Evolutionary conservation across 768 basidiomycete species (phyloP).

Genomic region (Guyanaporus albipodus): DNA sequence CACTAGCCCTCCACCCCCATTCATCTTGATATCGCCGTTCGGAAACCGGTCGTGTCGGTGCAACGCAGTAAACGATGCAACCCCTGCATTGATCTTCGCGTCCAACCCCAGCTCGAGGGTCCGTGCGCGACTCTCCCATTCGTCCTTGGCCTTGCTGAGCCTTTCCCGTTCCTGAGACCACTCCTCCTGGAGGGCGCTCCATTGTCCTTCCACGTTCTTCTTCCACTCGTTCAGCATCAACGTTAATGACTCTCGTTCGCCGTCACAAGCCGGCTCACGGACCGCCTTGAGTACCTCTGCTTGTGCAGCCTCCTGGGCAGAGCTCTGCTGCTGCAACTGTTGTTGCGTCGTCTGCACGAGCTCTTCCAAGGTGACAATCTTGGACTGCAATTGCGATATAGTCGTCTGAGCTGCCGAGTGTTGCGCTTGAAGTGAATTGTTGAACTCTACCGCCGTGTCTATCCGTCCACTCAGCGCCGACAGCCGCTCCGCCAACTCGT

Average conservation of each 20-base stretch:
- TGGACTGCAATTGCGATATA: slow-evolving; percentile 63
- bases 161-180: slow-evolving; percentile 81
- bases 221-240: slow-evolving; percentile 69
- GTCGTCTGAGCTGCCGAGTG: slow-evolving; percentile 75
- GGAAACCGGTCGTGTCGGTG: slow-evolving; percentile 38
- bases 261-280: slow-evolving; percentile 32
- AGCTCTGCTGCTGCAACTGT: slow-evolving; percentile 37
- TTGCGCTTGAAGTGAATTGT: slow-evolving; percentile 69
- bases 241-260: slow-evolving; percentile 48
- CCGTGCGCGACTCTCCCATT: slow-evolving; percentile 69
- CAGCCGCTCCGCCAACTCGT: slow-evolving; percentile 62
- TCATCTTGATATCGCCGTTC: slow-evolving; percentile 30
- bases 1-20: slow-evolving; percentile 49
- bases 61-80: slow-evolving; percentile 29
- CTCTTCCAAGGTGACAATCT: slow-evolving; percentile 65
- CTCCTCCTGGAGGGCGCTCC: slow-evolving; percentile 72
- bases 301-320: slow-evolving; percentile 35
- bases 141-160: slow-evolving; percentile 66
- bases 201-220: slow-evolving; percentile 72
- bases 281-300: slow-evolving; percentile 31
- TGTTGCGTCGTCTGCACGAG: slow-evolving; percentile 50
- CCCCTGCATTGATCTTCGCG: slow-evolving; percentile 34
- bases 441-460: slow-evolving; percentile 69
- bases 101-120: slow-evolving; percentile 53
- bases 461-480: slow-evolving; percentile 65